These are phyloP conservation scores for Claviceps capensis DNA, from an alignment of 2,329 filamentous ascomycete genomes.

Conservation along the genomic window DNA sequence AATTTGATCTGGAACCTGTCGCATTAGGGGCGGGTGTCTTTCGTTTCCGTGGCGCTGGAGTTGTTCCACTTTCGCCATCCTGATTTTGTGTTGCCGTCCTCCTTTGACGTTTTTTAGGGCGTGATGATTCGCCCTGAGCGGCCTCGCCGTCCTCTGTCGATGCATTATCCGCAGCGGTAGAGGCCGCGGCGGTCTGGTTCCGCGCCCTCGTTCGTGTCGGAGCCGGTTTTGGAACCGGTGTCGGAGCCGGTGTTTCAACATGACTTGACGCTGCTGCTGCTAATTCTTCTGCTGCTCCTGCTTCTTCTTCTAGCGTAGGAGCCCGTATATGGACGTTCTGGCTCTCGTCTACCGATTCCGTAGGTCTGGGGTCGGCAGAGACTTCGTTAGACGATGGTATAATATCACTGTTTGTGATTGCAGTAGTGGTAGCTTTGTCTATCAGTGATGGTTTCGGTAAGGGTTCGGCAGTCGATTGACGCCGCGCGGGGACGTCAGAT, in stretches of 20 bases:
- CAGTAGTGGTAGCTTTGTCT: not conserved
- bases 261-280: not conserved
- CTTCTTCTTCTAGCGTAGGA: constrained; percentile 1
- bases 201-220: constrained; percentile 9
- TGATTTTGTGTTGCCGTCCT: constrained; percentile 16
- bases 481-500: not conserved
- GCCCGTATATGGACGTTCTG: not conserved
- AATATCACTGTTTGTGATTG: not conserved
- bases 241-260: not conserved
- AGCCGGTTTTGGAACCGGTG: constrained; percentile 3
- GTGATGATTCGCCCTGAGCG: constrained; percentile 1
- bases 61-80: constrained; percentile 7
- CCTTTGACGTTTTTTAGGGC: constrained; percentile 20
- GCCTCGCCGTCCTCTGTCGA: constrained; percentile 1
- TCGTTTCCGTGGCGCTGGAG: constrained; percentile 14
- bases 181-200: not conserved
- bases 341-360: not conserved
- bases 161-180: constrained; percentile 8
- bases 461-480: constrained; percentile 1
- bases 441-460: constrained; percentile 1
- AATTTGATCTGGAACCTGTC: constrained; percentile 11
- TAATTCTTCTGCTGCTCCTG: constrained; percentile 2
- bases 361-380: not conserved
- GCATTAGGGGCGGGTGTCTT: constrained; percentile 12
- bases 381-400: not conserved